Evolutionary conservation across 768 basidiomycete genomes (phyloP).

Genomic region (Mycena rebaudengoi): DNA sequence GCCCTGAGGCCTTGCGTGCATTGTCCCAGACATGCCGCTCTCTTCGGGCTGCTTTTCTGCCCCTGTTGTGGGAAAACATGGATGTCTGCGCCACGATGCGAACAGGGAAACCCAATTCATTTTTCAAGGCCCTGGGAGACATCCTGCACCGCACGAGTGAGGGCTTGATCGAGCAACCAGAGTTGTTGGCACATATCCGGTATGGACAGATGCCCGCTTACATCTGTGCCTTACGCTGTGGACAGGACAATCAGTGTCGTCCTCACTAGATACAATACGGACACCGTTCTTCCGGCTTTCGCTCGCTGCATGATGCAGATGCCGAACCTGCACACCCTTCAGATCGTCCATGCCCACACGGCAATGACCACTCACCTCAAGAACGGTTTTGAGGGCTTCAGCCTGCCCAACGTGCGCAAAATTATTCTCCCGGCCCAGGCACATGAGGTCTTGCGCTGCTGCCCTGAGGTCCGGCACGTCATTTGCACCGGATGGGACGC

Average conservation of each 20-base stretch:
- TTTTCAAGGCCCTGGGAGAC: constrained; percentile 17
- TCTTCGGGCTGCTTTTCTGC: constrained; percentile 1
- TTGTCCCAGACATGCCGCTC: constrained; percentile 11
- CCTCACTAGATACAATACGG: constrained; percentile 36
- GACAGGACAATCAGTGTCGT: constrained; percentile 36
- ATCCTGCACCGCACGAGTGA: not conserved
- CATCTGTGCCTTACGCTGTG: not conserved
- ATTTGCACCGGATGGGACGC: constrained; percentile 33
- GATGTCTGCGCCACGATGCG: constrained; percentile 7
- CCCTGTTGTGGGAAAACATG: constrained; percentile 7
- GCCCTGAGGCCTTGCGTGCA: constrained; percentile 1
- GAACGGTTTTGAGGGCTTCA: constrained; percentile 33
- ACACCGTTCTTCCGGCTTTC: constrained; percentile 35
- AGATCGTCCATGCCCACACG: constrained; percentile 39
- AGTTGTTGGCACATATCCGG: constrained; percentile 1
- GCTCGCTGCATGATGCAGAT: constrained; percentile 36
- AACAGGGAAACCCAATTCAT: not conserved
- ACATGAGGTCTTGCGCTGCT: constrained; percentile 41
- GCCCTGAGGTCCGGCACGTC: constrained; percentile 37
- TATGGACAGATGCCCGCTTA: not conserved
- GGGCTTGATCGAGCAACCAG: not conserved
- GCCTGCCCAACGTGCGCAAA: constrained; percentile 34
- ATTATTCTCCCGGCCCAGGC: constrained; percentile 35
- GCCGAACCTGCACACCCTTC: constrained; percentile 41
- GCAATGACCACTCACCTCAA: constrained; percentile 41